phyloP scores from a whole-genome alignment of 2,329 filamentous ascomycete species.

The Fusarium metavorans region DNA sequence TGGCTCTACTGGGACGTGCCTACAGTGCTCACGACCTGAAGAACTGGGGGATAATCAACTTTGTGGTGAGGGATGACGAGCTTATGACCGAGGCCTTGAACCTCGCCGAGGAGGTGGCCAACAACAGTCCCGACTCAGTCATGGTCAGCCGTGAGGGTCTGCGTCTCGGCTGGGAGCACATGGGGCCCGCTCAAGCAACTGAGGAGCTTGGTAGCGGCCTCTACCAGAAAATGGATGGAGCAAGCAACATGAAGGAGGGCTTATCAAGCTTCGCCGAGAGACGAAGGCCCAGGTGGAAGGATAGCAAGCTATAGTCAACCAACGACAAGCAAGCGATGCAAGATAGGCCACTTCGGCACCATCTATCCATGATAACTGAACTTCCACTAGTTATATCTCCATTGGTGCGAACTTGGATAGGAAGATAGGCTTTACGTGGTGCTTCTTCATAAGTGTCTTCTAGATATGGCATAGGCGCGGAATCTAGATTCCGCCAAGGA shows the following conservation, averaged over 20 bases:
- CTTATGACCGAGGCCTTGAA: slow-evolving; percentile 68
- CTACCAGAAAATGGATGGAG: slow-evolving; percentile 67
- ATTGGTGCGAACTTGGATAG: not conserved
- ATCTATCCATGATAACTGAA: not conserved
- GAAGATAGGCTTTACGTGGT: not conserved
- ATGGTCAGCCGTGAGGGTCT: slow-evolving; percentile 76
- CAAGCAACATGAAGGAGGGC: slow-evolving; percentile 77
- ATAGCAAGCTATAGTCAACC: slow-evolving; percentile 49
- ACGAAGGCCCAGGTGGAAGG: slow-evolving; percentile 72
- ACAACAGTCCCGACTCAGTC: slow-evolving; percentile 77
- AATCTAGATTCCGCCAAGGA: not conserved
- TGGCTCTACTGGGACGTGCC: slow-evolving; percentile 60
- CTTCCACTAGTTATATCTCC: not conserved
- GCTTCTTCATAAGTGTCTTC: not conserved
- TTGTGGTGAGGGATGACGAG: slow-evolving; percentile 37
- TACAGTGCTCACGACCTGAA: slow-evolving; percentile 56
- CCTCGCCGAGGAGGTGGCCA: slow-evolving; percentile 69
- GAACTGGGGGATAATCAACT: slow-evolving; percentile 35
- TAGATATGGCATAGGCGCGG: not conserved
- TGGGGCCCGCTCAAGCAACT: slow-evolving; percentile 68
- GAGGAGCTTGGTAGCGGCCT: slow-evolving; percentile 58
- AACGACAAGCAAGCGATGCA: not conserved
- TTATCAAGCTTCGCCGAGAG: slow-evolving; percentile 79
- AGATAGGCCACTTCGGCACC: not conserved
- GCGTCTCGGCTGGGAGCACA: slow-evolving; percentile 76